These are phyloP conservation scores for Syzygium aqueum DNA, from an alignment of 345 rosid genomes.

Conservation along the genomic window DNA sequence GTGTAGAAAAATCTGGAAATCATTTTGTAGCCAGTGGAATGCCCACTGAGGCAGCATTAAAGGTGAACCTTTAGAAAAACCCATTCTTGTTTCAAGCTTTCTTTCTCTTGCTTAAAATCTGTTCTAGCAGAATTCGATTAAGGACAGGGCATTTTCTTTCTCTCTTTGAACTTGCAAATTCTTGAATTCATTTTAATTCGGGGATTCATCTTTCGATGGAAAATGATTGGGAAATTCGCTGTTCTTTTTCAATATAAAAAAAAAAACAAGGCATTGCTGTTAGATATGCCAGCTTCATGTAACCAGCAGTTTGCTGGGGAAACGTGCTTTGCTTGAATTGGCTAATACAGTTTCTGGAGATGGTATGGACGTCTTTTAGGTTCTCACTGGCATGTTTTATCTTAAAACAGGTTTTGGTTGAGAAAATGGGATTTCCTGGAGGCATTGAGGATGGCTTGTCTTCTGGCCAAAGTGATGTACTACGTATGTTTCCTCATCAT, in stretches of 20 bases:
- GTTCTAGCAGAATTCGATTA: not conserved
- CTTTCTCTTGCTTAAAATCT: not conserved
- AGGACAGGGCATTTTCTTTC: not conserved
- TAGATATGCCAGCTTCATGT: not conserved
- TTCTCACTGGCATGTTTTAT: not conserved
- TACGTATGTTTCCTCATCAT: conserved; percentile 33
- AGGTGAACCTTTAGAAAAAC: conserved; percentile 32
- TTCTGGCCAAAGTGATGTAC: conserved; percentile 23
- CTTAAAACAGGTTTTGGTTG: conserved; percentile 66
- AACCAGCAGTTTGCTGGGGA: not conserved
- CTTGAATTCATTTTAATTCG: not conserved
- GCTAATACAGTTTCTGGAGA: not conserved
- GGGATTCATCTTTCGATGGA: not conserved
- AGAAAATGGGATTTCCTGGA: conserved; percentile 87
- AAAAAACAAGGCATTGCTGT: not conserved
- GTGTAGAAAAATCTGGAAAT: conserved; percentile 53
- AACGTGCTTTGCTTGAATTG: not conserved
- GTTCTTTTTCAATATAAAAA: not conserved
- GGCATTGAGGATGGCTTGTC: conserved; percentile 27
- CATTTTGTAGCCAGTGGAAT: conserved; percentile 64
- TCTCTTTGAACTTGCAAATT: not conserved
- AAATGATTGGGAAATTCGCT: not conserved
- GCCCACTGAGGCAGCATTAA: conserved; percentile 98
- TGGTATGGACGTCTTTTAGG: not conserved
- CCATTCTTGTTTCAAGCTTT: not conserved